Evolutionary conservation across 805 yeast genomes (phyloP), one percentile per base, ranked within the genome.

Genomic region (Starmerella bacillaris): DNA sequence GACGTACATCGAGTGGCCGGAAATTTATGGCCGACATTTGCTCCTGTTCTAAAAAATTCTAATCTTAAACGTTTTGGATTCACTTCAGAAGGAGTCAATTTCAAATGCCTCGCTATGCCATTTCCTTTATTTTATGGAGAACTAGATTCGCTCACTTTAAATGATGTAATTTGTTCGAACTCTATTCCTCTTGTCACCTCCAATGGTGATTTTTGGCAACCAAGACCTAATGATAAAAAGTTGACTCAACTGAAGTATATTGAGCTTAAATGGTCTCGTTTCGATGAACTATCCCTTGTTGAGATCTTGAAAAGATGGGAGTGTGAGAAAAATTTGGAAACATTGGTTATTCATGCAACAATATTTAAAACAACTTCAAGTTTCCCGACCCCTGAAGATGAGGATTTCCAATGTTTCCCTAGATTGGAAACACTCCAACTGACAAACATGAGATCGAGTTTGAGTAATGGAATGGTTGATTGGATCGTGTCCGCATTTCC

Each of bases 401-500:
- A 16, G n/a, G 17, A 20, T 6, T 28, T 27, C 27, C 21, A 7
- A 3, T 27, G 21, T 11, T 27, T 39, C 12, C 33, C 39, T 12
- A 12, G 24, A 2, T 37, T 46, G 4, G 21, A 36, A 16, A 38
- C 39, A 4, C 29, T 46, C 20, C 50, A 46, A 32, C 43, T 24
- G 30, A 45, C 50, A 3, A 33, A 35, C 24, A 46, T 45, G 49
- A 30, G 33, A 15, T 24, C 34, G 6, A n/a, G n/a, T n/a, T 24
- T 46, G 5, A 35, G 35, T 24, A 39, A 39, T 7, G 24, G 22
- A 8, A 17, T 35, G 2, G 24, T 45, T 7, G 32, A 29, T 24
- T 46, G 50, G 48, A 30, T 46, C 15, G 14, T 40, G n/a, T 18
- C 24, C 5, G 36, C 48, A 9, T 36, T 37, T 20, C 44, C 44